A percentile compares a stretch with the other conserved stretches of the same genome.
These are phyloP conservation scores for Candida orba DNA, from an alignment of 805 yeast genomes.

Conservation along the genomic window DNA sequence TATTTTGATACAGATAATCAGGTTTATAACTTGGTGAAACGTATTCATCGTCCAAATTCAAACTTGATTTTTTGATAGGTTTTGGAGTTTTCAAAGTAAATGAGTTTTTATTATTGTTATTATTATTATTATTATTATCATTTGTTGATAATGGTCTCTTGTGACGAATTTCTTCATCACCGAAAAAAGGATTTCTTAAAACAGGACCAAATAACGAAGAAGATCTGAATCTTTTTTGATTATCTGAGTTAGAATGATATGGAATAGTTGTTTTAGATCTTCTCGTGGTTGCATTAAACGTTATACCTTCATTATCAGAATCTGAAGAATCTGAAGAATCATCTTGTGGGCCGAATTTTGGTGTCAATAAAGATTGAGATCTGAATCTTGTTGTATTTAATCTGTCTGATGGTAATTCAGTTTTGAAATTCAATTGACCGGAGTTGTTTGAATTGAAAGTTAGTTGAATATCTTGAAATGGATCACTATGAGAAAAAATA, in stretches of 20 bases:
- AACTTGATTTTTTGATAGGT: neutral
- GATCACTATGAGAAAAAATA: constrained; percentile 14
- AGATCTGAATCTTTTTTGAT: constrained; percentile 22
- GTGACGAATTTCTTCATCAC: constrained; percentile 3
- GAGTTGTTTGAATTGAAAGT: constrained; percentile 13
- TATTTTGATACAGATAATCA: constrained; percentile 15
- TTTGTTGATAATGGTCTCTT: neutral
- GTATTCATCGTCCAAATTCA: neutral
- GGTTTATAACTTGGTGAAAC: neutral
- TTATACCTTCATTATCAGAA: constrained; percentile 22
- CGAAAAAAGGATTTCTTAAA: constrained; percentile 18
- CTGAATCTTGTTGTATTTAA: constrained; percentile 13
- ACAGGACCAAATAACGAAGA: constrained; percentile 21
- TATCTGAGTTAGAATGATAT: constrained; percentile 1
- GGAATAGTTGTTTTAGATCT: constrained; percentile 8
- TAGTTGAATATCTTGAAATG: constrained; percentile 21
- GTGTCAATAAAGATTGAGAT: constrained; percentile 18
- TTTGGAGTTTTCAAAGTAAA: neutral
- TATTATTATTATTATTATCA: too few relatives aligned
- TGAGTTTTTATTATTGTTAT: neutral
- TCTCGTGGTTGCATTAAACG: constrained; percentile 16
- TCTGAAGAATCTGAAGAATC: constrained; percentile 9
- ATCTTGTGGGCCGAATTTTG: constrained; percentile 7
- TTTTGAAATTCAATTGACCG: constrained; percentile 17
- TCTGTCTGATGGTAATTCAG: constrained; percentile 10